Evolutionary conservation across 2,329 filamentous ascomycete genomes (phyloP), one percentile per base, ranked within the genome.

Genomic region (Aureobasidium musti): DNA sequence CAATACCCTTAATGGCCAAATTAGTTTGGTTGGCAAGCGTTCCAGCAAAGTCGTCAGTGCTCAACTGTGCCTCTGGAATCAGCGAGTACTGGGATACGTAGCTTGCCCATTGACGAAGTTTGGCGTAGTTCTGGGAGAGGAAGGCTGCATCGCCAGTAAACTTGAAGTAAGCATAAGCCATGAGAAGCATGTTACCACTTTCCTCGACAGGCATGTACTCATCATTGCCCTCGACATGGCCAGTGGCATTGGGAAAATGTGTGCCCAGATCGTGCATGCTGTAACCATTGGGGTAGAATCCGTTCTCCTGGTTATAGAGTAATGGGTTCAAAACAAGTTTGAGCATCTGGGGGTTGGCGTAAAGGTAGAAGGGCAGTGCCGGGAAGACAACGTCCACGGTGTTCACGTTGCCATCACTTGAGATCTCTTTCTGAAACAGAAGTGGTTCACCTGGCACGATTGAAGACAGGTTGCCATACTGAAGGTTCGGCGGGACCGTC

Each of bases 361-460:
- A 95, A 23, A 94, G 76, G 80, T 94, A 94, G 82, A 94, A 95
- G 0, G 91, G 91, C 77, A 92, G 93, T 0, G 91, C 85, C 0
- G 91, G 91, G 80, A 92, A 95, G 72, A 96, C 94, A 66, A 96
- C 90, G 78, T 94, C 91, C 13, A 95, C 89, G 0, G 91, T 95
- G 74, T 95, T 91, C 76, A 88, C 88, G 73, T 96, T 94, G 4
- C 91, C 91, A 72, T 94, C 90, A 2, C 89, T 92, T 1, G 90
- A 70, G 66, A 95, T 94, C 75, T 95, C 91, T 74, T 95, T 95
- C 68, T 94, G 79, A 78, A 95, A 95, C 26, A 95, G 77, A 49
- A 94, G 83, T 0, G 90, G 89, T 69, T 87, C 82, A 3, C 52
- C 91, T 85, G 3, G 86, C 84, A 23, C 90, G 90, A 50, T 90